Evolutionary conservation across 1,284 basidiomycete genomes (phyloP).

Genomic region (Sporisorium exsertum): DNA sequence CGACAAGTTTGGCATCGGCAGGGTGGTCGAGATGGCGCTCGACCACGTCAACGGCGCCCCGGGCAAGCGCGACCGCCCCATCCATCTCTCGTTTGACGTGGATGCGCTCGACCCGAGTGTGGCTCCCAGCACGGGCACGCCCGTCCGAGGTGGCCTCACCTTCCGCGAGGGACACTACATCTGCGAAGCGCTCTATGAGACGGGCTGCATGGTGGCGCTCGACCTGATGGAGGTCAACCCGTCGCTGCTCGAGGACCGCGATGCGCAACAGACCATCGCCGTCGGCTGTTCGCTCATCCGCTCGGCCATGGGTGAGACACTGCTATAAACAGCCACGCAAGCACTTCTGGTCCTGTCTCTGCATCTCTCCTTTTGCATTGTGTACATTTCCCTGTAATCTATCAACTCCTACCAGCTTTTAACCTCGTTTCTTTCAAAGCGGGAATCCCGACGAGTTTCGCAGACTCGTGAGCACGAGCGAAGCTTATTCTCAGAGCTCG

Average conservation of each 20-base stretch:
- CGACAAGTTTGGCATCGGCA: constrained; percentile 91
- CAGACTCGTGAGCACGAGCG: background rate
- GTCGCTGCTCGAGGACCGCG: constrained; percentile 78
- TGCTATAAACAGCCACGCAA: constrained; percentile 20
- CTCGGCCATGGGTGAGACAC: constrained; percentile 79
- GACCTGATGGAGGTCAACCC: constrained; percentile 91
- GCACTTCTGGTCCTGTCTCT: background rate
- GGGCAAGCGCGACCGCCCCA: constrained; percentile 78
- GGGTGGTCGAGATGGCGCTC: constrained; percentile 90
- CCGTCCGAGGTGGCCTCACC: constrained; percentile 91
- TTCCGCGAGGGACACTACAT: constrained; percentile 96
- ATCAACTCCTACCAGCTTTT: constrained; percentile 1
- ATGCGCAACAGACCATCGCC: constrained; percentile 85
- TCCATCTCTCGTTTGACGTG: constrained; percentile 97
- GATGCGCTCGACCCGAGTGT: constrained; percentile 87
- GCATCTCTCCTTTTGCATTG: constrained; percentile 3
- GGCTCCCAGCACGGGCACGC: constrained; percentile 94
- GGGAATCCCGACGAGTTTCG: background rate
- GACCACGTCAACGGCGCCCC: constrained; percentile 81
- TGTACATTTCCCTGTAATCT: constrained; percentile 35
- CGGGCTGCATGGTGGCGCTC: constrained; percentile 88
- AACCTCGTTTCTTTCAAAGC: background rate
- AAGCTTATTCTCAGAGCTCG: no score
- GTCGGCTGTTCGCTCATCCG: constrained; percentile 93
- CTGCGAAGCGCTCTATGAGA: constrained; percentile 93